Conservation (phyloP, 257 asterid genomes). For the Sherardia arvensis region DNA sequence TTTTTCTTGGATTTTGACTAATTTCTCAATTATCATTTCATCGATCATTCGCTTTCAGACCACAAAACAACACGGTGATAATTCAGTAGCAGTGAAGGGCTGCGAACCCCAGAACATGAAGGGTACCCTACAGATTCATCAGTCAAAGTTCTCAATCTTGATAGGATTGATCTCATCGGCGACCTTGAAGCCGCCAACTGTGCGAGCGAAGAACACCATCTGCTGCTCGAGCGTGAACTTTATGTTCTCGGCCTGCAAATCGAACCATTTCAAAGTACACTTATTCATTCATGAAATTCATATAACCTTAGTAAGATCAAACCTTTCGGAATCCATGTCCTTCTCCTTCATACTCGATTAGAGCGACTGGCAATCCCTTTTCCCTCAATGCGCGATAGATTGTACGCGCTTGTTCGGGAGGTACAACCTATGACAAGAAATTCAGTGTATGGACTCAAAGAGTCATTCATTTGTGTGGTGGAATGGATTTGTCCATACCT, state of each 20-base stretch:
- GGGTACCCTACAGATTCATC: conserved; percentile 10
- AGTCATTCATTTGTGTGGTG: neutral
- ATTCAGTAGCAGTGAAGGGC: neutral
- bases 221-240: conserved; percentile 91
- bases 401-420: conserved; percentile 79
- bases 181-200: conserved; percentile 54
- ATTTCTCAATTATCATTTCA: neutral
- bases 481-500: conserved; percentile 31
- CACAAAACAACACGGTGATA: neutral
- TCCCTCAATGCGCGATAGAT: conserved; percentile 71
- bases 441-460: neutral
- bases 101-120: neutral
- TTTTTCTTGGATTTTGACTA: neutral
- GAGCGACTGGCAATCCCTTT: conserved; percentile 83
- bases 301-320: neutral
- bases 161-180: conserved; percentile 73
- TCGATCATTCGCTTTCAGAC: neutral
- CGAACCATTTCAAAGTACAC: neutral
- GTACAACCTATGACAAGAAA: conserved; percentile 49
- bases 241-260: conserved; percentile 74
- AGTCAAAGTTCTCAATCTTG: conserved; percentile 63
- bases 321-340: conserved; percentile 96
- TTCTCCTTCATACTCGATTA: conserved; percentile 86
- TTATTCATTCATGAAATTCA: neutral
- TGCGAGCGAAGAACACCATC: conserved; percentile 83